Conservation (phyloP, 1,284 basidiomycete species). For the Microbotryum intermedium region DNA sequence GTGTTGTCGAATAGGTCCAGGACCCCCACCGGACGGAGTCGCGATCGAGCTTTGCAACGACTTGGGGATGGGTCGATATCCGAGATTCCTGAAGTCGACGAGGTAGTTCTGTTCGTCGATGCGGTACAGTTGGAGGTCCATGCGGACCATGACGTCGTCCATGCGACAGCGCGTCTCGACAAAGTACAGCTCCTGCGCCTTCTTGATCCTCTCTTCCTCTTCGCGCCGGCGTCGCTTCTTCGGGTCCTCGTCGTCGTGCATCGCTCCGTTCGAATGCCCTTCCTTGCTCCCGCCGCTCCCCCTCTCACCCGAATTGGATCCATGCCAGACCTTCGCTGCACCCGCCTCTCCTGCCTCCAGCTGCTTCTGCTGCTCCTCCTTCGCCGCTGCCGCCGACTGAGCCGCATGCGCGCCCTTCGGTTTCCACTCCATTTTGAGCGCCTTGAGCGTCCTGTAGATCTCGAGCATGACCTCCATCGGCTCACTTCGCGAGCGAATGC, state of each 20-base stretch:
- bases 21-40: not conserved
- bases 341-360: constrained; percentile 29
- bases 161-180: constrained; percentile 87
- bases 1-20: not conserved
- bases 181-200: constrained; percentile 65
- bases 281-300: not conserved
- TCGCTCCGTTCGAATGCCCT: constrained; percentile 4
- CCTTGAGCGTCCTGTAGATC: constrained; percentile 86
- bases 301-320: not conserved
- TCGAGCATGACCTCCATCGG: constrained; percentile 99
- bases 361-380: constrained; percentile 20
- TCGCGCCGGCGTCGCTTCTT: constrained; percentile 34
- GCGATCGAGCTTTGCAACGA: constrained; percentile 28
- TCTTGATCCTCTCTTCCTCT: constrained; percentile 43
- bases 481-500: constrained; percentile 85
- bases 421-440: constrained; percentile 93
- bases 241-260: constrained; percentile 41
- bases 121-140: constrained; percentile 95
- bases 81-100: constrained; percentile 96
- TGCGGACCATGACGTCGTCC: constrained; percentile 83
- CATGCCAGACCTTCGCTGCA: not conserved
- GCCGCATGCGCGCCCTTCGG: constrained; percentile 39
- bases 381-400: constrained; percentile 30
- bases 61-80: constrained; percentile 58
- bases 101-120: constrained; percentile 94